Base-by-base conservation (phyloP, 257 asterid genomes). In the Euphrasia confusa region DNA sequence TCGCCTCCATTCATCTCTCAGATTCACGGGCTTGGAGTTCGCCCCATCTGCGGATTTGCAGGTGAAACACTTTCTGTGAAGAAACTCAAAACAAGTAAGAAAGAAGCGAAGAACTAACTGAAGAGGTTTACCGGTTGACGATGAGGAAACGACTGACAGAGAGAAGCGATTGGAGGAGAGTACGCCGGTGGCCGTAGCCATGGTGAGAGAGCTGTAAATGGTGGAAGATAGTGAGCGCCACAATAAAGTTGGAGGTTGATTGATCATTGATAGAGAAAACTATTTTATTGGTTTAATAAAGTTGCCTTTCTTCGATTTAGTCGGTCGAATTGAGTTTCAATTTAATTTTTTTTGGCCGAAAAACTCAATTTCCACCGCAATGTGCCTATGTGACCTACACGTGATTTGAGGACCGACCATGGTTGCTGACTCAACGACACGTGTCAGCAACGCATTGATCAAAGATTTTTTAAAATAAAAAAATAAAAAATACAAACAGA, bases 1-100 rank as follows among this genome's bases (percentile, higher is more conserved):
- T 64, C 81, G 79, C 86, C 97, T 80, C 99, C 99, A 93, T 60
- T 93, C 95, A 24, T 83, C 96, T 78, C 97, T 83, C 59, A 82
- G 64, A 65, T 93, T 89, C 79, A 74, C 83, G 24, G 87, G 15
- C 68, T 80, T 89, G 39, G 85, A 48, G 53, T 75, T 81, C 64
- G 76, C 54, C 50, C 71, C 82, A 70, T 77, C 85, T 81, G 76
- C 68, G 60, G 58, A 65, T 54, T 67, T 63, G 24, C 60, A 33
- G 66, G 13, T 40, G 27, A 27, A 37, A 45, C 39, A 39, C 11
- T 42, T 44, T 5, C 40, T 50, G 10, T 1, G 2, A 10, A 56
- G 15, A 54, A 37, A 48, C 24, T 35, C 28, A 7, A 28, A 60
- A 39, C 39, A 28, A 24, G 58, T 57, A 40, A n/a, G 58, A 42